These are phyloP conservation scores for Cryphonectria parasitica DNA, from an alignment of 2,329 filamentous ascomycete genomes.

Conservation along the genomic window DNA sequence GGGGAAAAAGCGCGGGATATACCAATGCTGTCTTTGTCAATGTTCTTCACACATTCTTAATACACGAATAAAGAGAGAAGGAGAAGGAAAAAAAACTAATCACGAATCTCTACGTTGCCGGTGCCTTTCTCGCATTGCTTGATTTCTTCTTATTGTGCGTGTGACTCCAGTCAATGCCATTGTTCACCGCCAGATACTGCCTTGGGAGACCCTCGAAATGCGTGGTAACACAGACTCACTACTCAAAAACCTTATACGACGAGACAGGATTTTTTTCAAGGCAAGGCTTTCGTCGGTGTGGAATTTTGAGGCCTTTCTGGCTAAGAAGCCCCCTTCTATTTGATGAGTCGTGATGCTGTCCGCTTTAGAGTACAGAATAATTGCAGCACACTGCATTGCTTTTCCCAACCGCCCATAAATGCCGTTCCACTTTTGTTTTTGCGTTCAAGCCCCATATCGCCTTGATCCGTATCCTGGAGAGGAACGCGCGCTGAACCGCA, in stretches of 20 bases:
- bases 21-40: background rate
- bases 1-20: background rate
- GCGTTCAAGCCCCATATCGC: background rate
- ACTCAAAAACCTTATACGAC: too few relatives aligned
- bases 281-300: background rate
- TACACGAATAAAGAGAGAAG: background rate
- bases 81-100: too few relatives aligned
- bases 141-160: background rate
- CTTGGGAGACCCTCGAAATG: background rate
- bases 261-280: background rate
- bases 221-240: background rate
- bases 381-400: background rate
- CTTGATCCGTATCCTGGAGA: conserved; percentile 13
- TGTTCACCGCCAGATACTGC: background rate
- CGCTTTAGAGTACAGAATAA: conserved; percentile 6
- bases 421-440: conserved; percentile 1
- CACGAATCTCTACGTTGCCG: too few relatives aligned
- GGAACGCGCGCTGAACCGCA: background rate
- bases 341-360: conserved; percentile 24
- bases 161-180: background rate
- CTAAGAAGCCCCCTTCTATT: background rate
- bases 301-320: conserved; percentile 7
- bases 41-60: background rate
- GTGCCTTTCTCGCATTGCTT: background rate
- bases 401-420: conserved; percentile 13